Base-by-base conservation (phyloP, 352 stramenopile species). In the Peronospora farinosa region DNA sequence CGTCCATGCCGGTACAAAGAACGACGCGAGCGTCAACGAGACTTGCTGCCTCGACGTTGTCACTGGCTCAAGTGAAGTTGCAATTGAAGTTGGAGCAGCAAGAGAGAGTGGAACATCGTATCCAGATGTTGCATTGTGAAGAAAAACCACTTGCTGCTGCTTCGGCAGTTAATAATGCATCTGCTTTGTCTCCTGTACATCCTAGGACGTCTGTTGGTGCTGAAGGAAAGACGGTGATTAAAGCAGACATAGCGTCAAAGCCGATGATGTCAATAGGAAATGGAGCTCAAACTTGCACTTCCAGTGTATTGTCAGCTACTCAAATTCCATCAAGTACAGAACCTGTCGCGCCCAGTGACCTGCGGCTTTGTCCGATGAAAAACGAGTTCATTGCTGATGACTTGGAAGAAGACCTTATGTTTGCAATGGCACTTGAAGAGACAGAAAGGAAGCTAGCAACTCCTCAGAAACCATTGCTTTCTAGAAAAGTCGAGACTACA, bases 341-440 rank as follows among this genome's bases (percentile, higher is more conserved):
- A 38, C 1, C 40, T 27, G 32, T n/a, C 7, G 9, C 35, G 30
- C 15, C 38, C 36, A 3, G 19, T 36, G 30, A 36, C 9, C 32
- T 17, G 40, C 32, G 15, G 15, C 11, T 19, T 37, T 50, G 21
- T 8, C 12, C 39, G 13, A 40, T 17, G 10, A 51, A 58, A 23
- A 67, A 85, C 33, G 68, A 78, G 33, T 86, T 84, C 37, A 86
- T 86, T 45, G 55, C 57, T 17, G 72, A 89, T 36, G 74, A 85
- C 30, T 52, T 68, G 25, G 69, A 85, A 23, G 75, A 89, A 58
- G 78, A 89, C 44, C 40, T 82, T 25, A 61, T 72, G 12, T 89
- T 87, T 58, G 55, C 82, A 15, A 49, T 79, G 52, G 78, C 75
- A 0, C 65, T 89, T 21, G 78, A 89, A 43, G 65, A 84, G 33